Percentiles rank a stretch among this genome's conserved stretches.
phyloP scores from a whole-genome alignment of 2,329 filamentous ascomycete genomes.

The Leptoxyphium fumago region DNA sequence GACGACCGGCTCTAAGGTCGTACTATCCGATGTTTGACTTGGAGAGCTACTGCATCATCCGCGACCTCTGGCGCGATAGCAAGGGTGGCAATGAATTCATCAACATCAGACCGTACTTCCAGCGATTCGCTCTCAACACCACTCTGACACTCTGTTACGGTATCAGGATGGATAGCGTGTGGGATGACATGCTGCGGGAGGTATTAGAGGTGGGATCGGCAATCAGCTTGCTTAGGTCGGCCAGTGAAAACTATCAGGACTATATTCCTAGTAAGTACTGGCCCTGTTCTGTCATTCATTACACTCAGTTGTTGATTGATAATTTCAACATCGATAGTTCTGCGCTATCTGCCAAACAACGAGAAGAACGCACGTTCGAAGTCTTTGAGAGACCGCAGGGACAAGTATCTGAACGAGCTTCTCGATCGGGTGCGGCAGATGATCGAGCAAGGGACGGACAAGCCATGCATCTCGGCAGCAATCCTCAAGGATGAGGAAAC shows the following conservation, averaged over 20 bases:
- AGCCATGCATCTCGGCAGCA: conserved; percentile 39
- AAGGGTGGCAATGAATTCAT: conserved; percentile 20
- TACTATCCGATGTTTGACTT: conserved; percentile 41
- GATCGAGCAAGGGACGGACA: conserved; percentile 37
- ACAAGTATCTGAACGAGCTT: conserved; percentile 35
- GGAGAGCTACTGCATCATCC: conserved; percentile 36
- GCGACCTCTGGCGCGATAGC: conserved; percentile 33
- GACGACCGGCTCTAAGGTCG: conserved; percentile 30
- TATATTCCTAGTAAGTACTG: conserved; percentile 27
- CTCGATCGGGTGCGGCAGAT: conserved; percentile 36
- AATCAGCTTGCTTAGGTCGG: conserved; percentile 35
- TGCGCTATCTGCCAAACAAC: conserved; percentile 38
- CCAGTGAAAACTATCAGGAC: conserved; percentile 39
- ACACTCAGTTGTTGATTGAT: too few species aligned
- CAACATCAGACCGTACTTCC: conserved; percentile 35
- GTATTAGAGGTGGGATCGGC: conserved; percentile 39
- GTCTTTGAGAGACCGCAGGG: conserved; percentile 32
- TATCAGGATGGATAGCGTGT: conserved; percentile 40
- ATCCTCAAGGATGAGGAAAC: conserved; percentile 41
- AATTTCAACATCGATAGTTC: conserved; percentile 7
- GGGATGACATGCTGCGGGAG: conserved; percentile 36
- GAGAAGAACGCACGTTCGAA: conserved; percentile 34
- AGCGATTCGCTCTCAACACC: conserved; percentile 39
- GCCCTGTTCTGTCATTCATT: too few species aligned
- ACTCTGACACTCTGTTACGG: conserved; percentile 41